A percentile compares a stretch with the other conserved stretches of the same genome.
These are phyloP conservation scores for Trypanosoma lewisi DNA, from an alignment of 208 protist species.

Conservation along the genomic window DNA sequence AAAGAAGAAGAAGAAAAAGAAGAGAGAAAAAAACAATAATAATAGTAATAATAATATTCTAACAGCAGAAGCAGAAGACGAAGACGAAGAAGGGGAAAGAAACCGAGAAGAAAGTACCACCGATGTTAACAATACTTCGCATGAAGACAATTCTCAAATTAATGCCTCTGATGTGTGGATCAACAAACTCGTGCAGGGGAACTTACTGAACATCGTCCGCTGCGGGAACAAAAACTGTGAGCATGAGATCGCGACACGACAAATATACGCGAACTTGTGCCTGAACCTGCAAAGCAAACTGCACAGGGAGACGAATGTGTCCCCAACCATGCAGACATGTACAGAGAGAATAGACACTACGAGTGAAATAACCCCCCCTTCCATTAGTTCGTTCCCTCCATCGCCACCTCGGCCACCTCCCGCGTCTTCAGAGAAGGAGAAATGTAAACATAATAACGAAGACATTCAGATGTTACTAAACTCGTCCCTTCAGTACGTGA, in stretches of 20 bases:
- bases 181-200: conserved; percentile 57
- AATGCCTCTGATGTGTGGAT: conserved; percentile 47
- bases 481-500: conserved; percentile 42
- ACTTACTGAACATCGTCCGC: conserved; percentile 78
- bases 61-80: too few species aligned
- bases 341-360: too few species aligned
- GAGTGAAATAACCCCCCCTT: too few species aligned
- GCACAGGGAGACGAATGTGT: background rate
- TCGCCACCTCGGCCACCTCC: too few species aligned
- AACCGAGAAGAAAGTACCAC: too few species aligned
- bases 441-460: background rate
- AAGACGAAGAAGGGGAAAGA: background rate
- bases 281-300: conserved; percentile 23
- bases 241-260: conserved; percentile 75
- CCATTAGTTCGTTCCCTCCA: too few species aligned
- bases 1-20: conserved; percentile 1
- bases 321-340: too few species aligned
- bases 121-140: too few species aligned
- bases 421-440: background rate
- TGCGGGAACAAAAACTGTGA: conserved; percentile 52
- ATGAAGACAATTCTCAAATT: conserved; percentile 4
- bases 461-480: conserved; percentile 34
- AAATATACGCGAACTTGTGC: conserved; percentile 69
- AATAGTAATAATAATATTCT: too few species aligned
- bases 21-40: conserved; percentile 7